Evolutionary conservation across 2,329 filamentous ascomycete genomes (phyloP), one percentile per base, ranked within the genome.

Genomic region (Davidsoniella eucalypti): DNA sequence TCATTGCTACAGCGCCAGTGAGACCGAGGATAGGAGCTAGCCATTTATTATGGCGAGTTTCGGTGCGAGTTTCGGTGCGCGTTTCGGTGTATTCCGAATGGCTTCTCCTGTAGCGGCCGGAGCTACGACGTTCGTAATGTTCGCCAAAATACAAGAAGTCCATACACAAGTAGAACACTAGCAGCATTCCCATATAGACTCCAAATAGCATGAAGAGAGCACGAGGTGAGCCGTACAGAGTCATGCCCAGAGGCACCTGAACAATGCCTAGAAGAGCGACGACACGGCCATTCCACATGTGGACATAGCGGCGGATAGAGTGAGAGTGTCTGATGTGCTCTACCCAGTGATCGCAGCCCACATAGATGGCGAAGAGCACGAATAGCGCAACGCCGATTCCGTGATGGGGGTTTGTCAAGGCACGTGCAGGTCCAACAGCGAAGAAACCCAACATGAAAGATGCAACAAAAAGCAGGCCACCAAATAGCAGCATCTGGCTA

Each of bases 181-280:
- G 57, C 33, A 95, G 67, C 16, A 84, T 71, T 25, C 78, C 76
- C 62, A 83, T 82, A 70, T 82, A 90, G 0, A 96, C 55, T 0
- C 88, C 75, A 60, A 84, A 98, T 3, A 96, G 69, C 48, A 98
- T 79, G 62, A 96, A 98, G 3, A 88, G 72, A 37, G 75, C 76
- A 59, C 82, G 78, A 4, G 92, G 90, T 26, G 88, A 94, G 5
- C 92, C 92, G 59, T 95, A 98, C 1, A 98, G 71, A 0, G 88
- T 88, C 44, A 98, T 70, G 0, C 92, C 92, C 0, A 98, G 71
- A 0, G 92, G 84, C 9, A 98, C 78, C 61, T 98, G 92, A 3
- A 81, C 75, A 56, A 96, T 80, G 0, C 86, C 92, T 3, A 98
- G 69, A 16, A 96, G 65, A 2, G 84, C 82, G 58, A 90, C 78